Base-by-base conservation (phyloP, 768 basidiomycete genomes). In the Pleurotus eryngii region DNA sequence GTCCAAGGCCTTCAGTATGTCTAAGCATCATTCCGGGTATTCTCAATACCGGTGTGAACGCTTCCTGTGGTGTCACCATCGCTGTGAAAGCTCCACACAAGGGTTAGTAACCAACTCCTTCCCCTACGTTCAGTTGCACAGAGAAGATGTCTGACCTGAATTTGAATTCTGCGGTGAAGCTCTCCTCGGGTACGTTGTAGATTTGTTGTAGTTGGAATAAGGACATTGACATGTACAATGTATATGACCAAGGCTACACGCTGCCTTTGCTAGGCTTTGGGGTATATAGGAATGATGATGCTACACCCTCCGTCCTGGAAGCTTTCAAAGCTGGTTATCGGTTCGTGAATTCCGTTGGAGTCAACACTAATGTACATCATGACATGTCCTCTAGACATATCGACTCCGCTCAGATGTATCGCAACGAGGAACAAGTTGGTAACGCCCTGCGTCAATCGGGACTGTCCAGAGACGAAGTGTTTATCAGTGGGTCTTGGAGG, bases 181-280 rank as follows among this genome's bases (percentile, higher is more conserved):
- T 69, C 26, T 65, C 65, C 11, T 61, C 64, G 9, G 67, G 68
- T 68, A 46, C 8, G 63, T 56, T 17, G 26, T 42, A 4, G 42
- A 17, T 11, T 24, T 17, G 8, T 18, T 24, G 26, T 17, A 11
- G 14, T 24, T 17, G 11, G 11, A 45, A 40, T 56, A 45, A 43
- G 20, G 20, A 2, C 20, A 40, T 2, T 26, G 58, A 48, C 24
- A 58, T 66, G 26, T 47, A 59, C 12, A 58, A 58, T 66, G 26
- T 49, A 59, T 15, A 58, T 17, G 9, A 12, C 2, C 2, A 11
- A 63, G 85, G 84, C 8, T 69, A 75, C 63, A 56, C 67, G 17
- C 77, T 87, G 67, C 86, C 87, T 18, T 63, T 77, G 11, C 69
- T 87, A 1, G 86, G 86, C 6, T 81, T 87, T 55, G 86, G 79